A percentile compares a stretch with the other conserved stretches of the same genome.
Evolutionary conservation across 2,329 filamentous ascomycete species (phyloP).

Genomic region (Hortaea werneckii): DNA sequence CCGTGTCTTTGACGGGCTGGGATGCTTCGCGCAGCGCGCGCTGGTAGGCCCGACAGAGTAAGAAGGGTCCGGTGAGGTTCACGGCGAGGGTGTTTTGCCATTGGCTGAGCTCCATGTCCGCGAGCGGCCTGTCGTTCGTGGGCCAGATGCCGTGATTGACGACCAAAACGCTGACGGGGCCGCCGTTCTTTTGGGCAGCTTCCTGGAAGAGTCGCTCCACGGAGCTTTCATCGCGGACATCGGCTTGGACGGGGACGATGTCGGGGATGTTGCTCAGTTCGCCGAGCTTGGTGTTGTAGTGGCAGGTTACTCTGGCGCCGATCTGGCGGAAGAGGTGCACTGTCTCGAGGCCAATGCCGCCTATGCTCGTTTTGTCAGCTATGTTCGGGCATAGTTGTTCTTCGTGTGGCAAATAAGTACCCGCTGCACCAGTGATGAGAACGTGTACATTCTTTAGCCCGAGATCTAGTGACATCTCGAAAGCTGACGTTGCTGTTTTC

Average conservation of each 20-base stretch:
- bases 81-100: conserved; percentile 21
- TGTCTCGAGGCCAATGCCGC: conserved; percentile 20
- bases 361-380: background rate
- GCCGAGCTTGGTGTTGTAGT: conserved; percentile 26
- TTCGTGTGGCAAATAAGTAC: background rate
- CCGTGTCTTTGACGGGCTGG: conserved; percentile 12
- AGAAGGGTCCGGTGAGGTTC: conserved; percentile 21
- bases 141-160: conserved; percentile 30
- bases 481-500: too few species aligned
- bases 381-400: too few species aligned
- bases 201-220: conserved; percentile 20
- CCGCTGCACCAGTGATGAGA: conserved; percentile 26
- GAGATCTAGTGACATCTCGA: conserved; percentile 22
- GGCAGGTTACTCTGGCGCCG: conserved; percentile 30
- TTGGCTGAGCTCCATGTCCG: conserved; percentile 19
- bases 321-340: conserved; percentile 20
- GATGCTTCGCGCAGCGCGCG: conserved; percentile 12
- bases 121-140: conserved; percentile 13
- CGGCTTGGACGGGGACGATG: conserved; percentile 18
- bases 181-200: conserved; percentile 25
- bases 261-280: conserved; percentile 23
- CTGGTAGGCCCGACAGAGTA: conserved; percentile 19
- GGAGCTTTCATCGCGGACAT: conserved; percentile 25
- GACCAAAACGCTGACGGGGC: conserved; percentile 29
- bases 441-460: conserved; percentile 23